phyloP scores from a whole-genome alignment of 2,329 filamentous ascomycete genomes.

The Sporothrix pallida region DNA sequence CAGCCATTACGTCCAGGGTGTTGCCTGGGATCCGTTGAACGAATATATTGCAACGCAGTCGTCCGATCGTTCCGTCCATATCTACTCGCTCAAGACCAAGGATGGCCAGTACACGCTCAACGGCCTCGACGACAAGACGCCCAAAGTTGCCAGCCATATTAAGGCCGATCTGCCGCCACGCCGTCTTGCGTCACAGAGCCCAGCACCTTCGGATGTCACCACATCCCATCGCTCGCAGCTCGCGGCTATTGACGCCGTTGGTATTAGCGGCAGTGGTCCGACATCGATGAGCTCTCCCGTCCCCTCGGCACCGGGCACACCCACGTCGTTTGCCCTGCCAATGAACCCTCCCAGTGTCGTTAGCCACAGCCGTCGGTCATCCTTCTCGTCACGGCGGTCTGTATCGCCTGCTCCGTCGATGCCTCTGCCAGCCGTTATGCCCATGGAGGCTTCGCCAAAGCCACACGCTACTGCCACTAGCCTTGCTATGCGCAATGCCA shows the following conservation, averaged over 20 bases:
- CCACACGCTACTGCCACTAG: constrained; percentile 58
- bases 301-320: constrained; percentile 91
- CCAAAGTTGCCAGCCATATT: constrained; percentile 77
- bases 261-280: constrained; percentile 53
- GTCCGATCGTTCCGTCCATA: constrained; percentile 95
- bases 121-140: constrained; percentile 67
- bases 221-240: constrained; percentile 64
- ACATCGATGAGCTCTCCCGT: constrained; percentile 70
- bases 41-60: constrained; percentile 98
- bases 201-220: constrained; percentile 80
- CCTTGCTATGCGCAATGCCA: constrained; percentile 76
- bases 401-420: constrained; percentile 92
- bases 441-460: constrained; percentile 86
- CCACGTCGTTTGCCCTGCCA: constrained; percentile 83
- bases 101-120: constrained; percentile 88
- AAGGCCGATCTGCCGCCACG: constrained; percentile 91
- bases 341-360: constrained; percentile 95
- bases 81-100: constrained; percentile 94
- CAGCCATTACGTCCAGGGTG: constrained; percentile 97
- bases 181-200: constrained; percentile 88
- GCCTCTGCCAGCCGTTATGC: constrained; percentile 93
- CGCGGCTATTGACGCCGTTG: constrained; percentile 57
- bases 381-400: constrained; percentile 86
- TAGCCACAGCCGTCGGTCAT: constrained; percentile 91
- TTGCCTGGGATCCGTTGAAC: constrained; percentile 97